Evolutionary conservation across 2,329 filamentous ascomycete species (phyloP).

Genomic region (Fusarium continuum): DNA sequence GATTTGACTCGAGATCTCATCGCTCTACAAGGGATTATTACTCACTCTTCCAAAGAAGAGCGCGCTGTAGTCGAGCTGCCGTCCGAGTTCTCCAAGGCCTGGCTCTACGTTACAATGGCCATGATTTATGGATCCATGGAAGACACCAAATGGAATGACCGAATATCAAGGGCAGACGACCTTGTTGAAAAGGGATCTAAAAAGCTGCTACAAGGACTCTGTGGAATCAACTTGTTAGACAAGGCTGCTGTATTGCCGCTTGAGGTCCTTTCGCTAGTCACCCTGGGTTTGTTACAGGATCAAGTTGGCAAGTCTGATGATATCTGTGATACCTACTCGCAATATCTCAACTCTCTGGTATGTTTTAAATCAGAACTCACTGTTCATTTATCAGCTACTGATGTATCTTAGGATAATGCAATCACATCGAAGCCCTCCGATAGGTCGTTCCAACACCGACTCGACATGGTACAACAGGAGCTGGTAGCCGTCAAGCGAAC

Average conservation of each 20-base stretch:
- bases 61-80: conserved; percentile 48
- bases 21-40: conserved; percentile 45
- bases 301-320: conserved; percentile 50
- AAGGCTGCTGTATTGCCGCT: conserved; percentile 53
- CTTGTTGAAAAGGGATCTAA: conserved; percentile 50
- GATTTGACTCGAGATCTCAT: conserved; percentile 41
- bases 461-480: conserved; percentile 55
- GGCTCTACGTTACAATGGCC: conserved; percentile 54
- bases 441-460: conserved; percentile 52
- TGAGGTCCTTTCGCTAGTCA: conserved; percentile 54
- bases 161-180: conserved; percentile 45
- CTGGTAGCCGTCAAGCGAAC: conserved; percentile 51
- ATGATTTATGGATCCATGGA: conserved; percentile 45
- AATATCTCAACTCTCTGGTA: conserved; percentile 55
- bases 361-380: neutral
- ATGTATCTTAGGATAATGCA: conserved; percentile 49
- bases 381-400: neutral
- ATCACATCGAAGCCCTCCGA: conserved; percentile 53
- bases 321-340: conserved; percentile 54
- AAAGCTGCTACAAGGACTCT: conserved; percentile 49
- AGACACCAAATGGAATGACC: conserved; percentile 39
- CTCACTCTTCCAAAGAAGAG: conserved; percentile 41
- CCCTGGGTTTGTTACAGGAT: conserved; percentile 52
- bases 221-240: conserved; percentile 47
- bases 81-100: conserved; percentile 50